Base-by-base conservation (phyloP, 2,329 filamentous ascomycete genomes). In the Pseudogymnoascus verrucosus region DNA sequence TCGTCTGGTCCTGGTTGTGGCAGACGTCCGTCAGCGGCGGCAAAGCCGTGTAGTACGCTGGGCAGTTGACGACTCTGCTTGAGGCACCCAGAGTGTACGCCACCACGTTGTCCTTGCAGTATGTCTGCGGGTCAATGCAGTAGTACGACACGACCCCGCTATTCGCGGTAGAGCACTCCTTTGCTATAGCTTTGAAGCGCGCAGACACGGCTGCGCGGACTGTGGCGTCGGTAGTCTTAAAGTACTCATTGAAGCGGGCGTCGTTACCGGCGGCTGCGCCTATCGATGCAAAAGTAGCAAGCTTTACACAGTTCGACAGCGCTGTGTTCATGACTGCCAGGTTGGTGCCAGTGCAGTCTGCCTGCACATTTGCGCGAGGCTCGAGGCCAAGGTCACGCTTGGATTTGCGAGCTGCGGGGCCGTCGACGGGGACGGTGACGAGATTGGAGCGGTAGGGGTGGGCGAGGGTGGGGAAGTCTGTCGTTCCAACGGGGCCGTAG, bases 1-100 rank as follows among this genome's bases (percentile, higher is more conserved):
- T 86, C 2, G 83, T 84, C 75, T 87, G 84, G 70, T 89, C 87
- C 74, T 89, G 86, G 2, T 69, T 80, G 71, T 89, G 84, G 76
- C 87, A 90, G 1, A 72, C 74, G 7, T 68, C 68, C 7, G 80
- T 75, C 31, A 84, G 64, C 1, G 78, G 77, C 0, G 82, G 77
- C 7, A 89, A 78, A 11, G 73, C 75, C 51, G 71, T 80, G 77
- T 86, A 89, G 75, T 81, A 86, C 19, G 84, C 73, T 12, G 79
- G 77, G 75, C 86, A 89, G 76, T 87, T 87, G 63, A 82, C 83
- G 73, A 88, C 83, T 71, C 80, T 76, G 72, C 80, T 82, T 28
- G 69, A 69, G 1, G 77, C 75, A 0, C 84, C 83, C 4, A 86
- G 74, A 0, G 85, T 87, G 72, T 87, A 89, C 1, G 86, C 87